Evolutionary conservation across 495 filamentous ascomycete genomes (phyloP).

Genomic region (Neurospora discreta): DNA sequence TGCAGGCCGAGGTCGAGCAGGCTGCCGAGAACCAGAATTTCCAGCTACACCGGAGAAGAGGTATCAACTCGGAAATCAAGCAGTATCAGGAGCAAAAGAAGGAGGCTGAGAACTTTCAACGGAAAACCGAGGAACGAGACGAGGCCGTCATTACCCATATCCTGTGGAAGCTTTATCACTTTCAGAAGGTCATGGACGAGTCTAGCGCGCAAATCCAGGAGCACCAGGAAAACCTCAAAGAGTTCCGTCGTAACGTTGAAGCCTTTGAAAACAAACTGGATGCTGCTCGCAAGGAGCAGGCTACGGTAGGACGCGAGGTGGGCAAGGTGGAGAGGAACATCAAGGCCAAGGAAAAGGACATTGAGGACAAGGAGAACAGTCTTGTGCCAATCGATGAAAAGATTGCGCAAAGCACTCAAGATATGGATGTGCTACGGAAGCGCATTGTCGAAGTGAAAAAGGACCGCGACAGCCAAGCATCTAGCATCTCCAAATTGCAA

Average conservation of each 20-base stretch:
- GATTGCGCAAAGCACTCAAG: slow-evolving; percentile 65
- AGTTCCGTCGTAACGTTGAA: slow-evolving; percentile 78
- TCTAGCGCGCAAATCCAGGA: slow-evolving; percentile 85
- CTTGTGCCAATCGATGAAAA: slow-evolving; percentile 89
- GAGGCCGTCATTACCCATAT: slow-evolving; percentile 90
- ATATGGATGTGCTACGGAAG: slow-evolving; percentile 52
- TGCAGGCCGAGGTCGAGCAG: slow-evolving; percentile 76
- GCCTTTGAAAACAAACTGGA: slow-evolving; percentile 75
- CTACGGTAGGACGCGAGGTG: slow-evolving; percentile 67
- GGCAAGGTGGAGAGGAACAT: slow-evolving; percentile 72
- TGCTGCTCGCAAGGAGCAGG: slow-evolving; percentile 76
- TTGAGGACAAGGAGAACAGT: slow-evolving; percentile 74
- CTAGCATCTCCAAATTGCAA: slow-evolving; percentile 55
- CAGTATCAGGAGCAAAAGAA: slow-evolving; percentile 96
- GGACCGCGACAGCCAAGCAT: slow-evolving; percentile 59
- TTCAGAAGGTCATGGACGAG: slow-evolving; percentile 84
- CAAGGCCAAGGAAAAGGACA: slow-evolving; percentile 73
- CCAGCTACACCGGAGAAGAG: slow-evolving; percentile 76
- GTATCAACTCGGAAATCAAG: slow-evolving; percentile 96
- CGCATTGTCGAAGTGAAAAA: slow-evolving; percentile 61
- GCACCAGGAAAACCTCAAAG: slow-evolving; percentile 93
- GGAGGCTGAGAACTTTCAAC: slow-evolving; percentile 84
- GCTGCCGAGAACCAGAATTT: slow-evolving; percentile 79
- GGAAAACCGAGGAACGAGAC: slow-evolving; percentile 80
- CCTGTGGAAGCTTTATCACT: slow-evolving; percentile 94